Base-by-base conservation (phyloP, 192 early-diverging fungal species). In the Coemansia sp. region DNA sequence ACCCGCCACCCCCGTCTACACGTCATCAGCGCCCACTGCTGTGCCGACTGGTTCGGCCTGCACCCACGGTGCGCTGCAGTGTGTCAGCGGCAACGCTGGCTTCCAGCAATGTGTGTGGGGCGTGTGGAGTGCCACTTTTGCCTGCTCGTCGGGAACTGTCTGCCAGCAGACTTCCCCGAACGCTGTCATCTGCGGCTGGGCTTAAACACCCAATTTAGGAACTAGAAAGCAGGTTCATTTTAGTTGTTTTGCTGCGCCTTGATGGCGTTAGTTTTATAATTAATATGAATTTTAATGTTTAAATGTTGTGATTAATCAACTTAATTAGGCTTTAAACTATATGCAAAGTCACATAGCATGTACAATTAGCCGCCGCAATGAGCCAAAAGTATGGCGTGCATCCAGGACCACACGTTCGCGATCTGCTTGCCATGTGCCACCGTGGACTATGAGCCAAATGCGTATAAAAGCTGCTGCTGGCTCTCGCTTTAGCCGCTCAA, bases 351-450 rank as follows among this genome's bases (percentile, higher is more conserved):
- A 35, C 8, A 8, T 35, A 35, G 32, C 32, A 35, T 35, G 21
- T 21, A 21, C 21, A 35, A 35, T 35, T 35, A 35, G 6, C 32
- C 32, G 32, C 32, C 9, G 32, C 32, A 35, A 35, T 35, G 41
- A 45, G 51, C 21, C 24, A 53, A 53, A 53, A 23, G 51, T 25
- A 25, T 53, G 51, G 51, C 51, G 24, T 53, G 21, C 51, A 53
- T 53, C 7, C 8, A 22, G 51, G 23, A 24, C 51, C 51, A 25
- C 51, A 17, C 15, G 41, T 5, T 45, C 15, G 41, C 2, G 15
- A 45, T 45, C 41, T 15, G 41, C 15, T 12, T 0, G 41, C 14
- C 14, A 45, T 45, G 41, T 45, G 41, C 41, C 11, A 45, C 14
- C 17, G 5, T 23, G 21, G 24, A 53, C 24, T 53, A 12, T 53